Evolutionary conservation across 1,284 basidiomycete species (phyloP), one percentile per base, ranked within the genome.

Genomic region (Naganishia liquefaciens): DNA sequence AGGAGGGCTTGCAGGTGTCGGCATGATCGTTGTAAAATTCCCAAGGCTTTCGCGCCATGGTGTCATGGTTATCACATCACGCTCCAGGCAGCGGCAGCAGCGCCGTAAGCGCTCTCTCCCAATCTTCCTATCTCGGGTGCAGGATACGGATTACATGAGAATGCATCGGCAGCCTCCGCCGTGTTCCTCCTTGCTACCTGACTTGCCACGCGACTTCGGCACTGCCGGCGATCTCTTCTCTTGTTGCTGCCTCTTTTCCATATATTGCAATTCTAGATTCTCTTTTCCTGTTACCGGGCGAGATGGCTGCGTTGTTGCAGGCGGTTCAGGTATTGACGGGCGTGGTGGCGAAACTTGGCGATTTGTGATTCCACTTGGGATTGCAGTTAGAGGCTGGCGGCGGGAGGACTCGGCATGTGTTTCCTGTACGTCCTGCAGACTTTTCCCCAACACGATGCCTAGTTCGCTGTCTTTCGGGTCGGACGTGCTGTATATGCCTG

Each of bases 121-220:
- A 19, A 9, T 44, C 15, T 10, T 2, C 33, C 33, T 37, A 13
- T 37, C 1, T 37, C 9, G 9, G 13, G 33, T 37, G 33, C 33
- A 37, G 9, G 2, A 37, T 37, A 5, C 43, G 5, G 17, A 23
- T 33, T 60, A 60, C 57, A 60, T 60, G 11, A 60, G 9, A 17
- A 50, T 60, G 50, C 57, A 60, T 15, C 57, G 57, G n/a, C 57
- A 60, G 23, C 57, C 57, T 27, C 46, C 57, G 19, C 57, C 46
- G 37, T 60, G 57, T 17, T 40, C 46, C 30, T 60, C 57, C 3
- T 49, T 49, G 28, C 28, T 28, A 28, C 46, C 47, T 37, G 37
- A 21, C 33, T 50, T 50, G n/a, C 15, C 39, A 5, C 51, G 51
- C 19, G 51, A 53, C n/a, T n/a, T 13, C n/a, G 33, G 13, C 21